phyloP scores from a whole-genome alignment of 2,329 filamentous ascomycete genomes.

The Magnaporthiopsis incrustans region DNA sequence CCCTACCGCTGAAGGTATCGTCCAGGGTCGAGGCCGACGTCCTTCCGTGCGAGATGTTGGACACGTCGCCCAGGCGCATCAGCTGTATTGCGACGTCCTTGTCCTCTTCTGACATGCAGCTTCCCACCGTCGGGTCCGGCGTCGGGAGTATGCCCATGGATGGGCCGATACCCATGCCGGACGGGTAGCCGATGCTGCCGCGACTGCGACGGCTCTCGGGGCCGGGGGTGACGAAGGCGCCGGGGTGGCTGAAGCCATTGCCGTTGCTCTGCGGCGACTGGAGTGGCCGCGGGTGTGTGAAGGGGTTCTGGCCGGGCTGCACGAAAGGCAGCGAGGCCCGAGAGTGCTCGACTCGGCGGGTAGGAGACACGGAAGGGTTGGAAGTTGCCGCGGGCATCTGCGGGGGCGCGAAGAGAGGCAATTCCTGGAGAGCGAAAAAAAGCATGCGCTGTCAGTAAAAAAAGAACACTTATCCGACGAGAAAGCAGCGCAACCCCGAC shows the following conservation, averaged over 20 bases:
- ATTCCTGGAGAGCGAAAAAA: constrained; percentile 55
- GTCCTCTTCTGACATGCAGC: constrained; percentile 91
- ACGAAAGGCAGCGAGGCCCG: constrained; percentile 68
- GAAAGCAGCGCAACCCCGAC: constrained; percentile 3
- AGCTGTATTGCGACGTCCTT: constrained; percentile 92
- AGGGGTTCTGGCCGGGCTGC: constrained; percentile 69
- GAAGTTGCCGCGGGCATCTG: constrained; percentile 92
- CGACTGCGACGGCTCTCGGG: constrained; percentile 58
- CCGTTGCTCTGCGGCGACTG: constrained; percentile 76
- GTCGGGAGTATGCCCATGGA: constrained; percentile 67
- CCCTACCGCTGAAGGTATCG: constrained; percentile 84
- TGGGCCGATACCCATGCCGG: constrained; percentile 26
- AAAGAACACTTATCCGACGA: neutral
- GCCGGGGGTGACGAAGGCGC: constrained; percentile 54
- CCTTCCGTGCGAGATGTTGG: constrained; percentile 85
- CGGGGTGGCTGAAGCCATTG: constrained; percentile 44
- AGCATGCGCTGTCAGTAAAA: neutral
- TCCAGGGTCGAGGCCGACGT: constrained; percentile 90
- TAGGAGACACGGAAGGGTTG: constrained; percentile 93
- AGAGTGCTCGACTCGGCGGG: constrained; percentile 68
- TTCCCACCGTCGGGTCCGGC: constrained; percentile 93
- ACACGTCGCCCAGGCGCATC: constrained; percentile 90
- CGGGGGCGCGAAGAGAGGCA: constrained; percentile 88
- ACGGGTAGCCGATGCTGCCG: constrained; percentile 50
- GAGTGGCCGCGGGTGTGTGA: constrained; percentile 66